Percentiles rank a stretch among this genome's conserved stretches.
Conservation (phyloP, 805 yeast genomes). For the Ogataea glucozyma region DNA sequence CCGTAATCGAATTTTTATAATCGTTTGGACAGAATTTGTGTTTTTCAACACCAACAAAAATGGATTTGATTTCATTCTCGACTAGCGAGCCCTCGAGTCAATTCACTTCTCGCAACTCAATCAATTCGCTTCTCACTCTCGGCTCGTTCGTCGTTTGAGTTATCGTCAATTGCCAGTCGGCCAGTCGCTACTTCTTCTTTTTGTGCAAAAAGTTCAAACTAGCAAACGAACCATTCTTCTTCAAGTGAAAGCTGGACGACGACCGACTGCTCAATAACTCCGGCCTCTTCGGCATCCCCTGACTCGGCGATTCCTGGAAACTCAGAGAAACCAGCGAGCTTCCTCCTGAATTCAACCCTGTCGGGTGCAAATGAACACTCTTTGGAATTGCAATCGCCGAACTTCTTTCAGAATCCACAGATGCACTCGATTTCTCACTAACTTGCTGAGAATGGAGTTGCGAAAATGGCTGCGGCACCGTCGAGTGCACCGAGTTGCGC, state of each 20-base stretch:
- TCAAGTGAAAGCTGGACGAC: slow-evolving; percentile 23
- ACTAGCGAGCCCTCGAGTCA: too few species aligned
- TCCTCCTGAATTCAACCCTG: slow-evolving; percentile 4
- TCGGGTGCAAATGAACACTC: slow-evolving; percentile 10
- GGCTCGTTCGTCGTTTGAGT: too few species aligned
- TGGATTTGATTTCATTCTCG: too few species aligned
- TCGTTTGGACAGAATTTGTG: too few species aligned
- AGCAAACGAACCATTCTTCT: slow-evolving; percentile 29
- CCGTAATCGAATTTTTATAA: too few species aligned
- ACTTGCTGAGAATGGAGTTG: slow-evolving; percentile 4
- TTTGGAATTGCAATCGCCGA: slow-evolving; percentile 12
- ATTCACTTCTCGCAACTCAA: too few species aligned
- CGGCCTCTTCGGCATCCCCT: slow-evolving; percentile 20
- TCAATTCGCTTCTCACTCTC: too few species aligned
- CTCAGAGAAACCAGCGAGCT: slow-evolving; percentile 2
- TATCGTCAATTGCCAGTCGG: neutral
- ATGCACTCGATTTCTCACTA: slow-evolving; percentile 8
- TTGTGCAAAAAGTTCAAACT: slow-evolving; percentile 27
- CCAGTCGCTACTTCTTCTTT: slow-evolving; percentile 12
- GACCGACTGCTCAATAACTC: slow-evolving; percentile 19
- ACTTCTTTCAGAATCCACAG: slow-evolving; percentile 1
- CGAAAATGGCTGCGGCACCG: slow-evolving; percentile 6
- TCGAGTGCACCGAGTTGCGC: slow-evolving; percentile 7
- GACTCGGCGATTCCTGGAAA: slow-evolving; percentile 4
- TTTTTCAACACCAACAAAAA: too few species aligned